These are phyloP conservation scores for Nicotiana rustica DNA, from an alignment of 305 asterid genomes.

Conservation along the genomic window DNA sequence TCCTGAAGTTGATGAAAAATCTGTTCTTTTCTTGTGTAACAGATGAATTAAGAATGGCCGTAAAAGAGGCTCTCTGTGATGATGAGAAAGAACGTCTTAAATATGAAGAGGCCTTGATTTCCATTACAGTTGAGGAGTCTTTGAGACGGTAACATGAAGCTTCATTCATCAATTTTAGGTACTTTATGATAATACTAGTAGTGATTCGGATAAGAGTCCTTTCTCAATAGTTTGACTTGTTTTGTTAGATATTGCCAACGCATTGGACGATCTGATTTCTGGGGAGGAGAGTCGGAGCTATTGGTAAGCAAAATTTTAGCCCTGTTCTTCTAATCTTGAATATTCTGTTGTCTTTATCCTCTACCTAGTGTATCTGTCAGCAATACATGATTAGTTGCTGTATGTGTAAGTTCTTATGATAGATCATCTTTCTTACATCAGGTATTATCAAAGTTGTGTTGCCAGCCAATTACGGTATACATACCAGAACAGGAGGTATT, in stretches of 20 bases:
- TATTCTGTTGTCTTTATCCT: constrained; percentile 13
- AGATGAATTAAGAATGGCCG: constrained; percentile 95
- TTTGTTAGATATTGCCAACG: constrained; percentile 87
- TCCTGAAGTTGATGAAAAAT: constrained; percentile 38
- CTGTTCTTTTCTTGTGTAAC: constrained; percentile 34
- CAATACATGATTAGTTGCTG: constrained; percentile 17
- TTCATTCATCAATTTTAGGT: not conserved
- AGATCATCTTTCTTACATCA: constrained; percentile 33
- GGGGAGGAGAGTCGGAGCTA: constrained; percentile 99
- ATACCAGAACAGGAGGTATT: constrained; percentile 89
- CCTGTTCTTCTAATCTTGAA: constrained; percentile 11
- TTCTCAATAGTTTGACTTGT: constrained; percentile 38
- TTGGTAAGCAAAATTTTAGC: constrained; percentile 60
- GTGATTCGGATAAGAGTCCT: constrained; percentile 23
- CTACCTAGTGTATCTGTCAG: not conserved
- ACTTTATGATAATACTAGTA: constrained; percentile 3
- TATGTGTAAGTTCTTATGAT: not conserved
- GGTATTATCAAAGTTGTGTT: constrained; percentile 89
- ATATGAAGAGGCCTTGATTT: constrained; percentile 85
- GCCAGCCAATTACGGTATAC: constrained; percentile 87
- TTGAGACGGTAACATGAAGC: constrained; percentile 62
- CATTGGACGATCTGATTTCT: constrained; percentile 84
- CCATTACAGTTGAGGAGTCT: constrained; percentile 88
- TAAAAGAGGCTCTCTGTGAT: constrained; percentile 89
- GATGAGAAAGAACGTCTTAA: constrained; percentile 59